phyloP scores from a whole-genome alignment of 306 rosid genomes.

The Medicago truncatula region MtrunA17r5.0-ANR NC_053045.1:61710501-61711000 shows the following conservation, averaged over 20 bases:
- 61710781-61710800: conserved; percentile 39
- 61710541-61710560: conserved; percentile 12
- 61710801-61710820: conserved; percentile 28
- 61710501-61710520: conserved; percentile 21
- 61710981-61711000: conserved; percentile 33
- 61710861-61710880: conserved; percentile 21
- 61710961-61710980: conserved; percentile 19
- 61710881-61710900: conserved; percentile 16
- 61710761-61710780: conserved; percentile 28
- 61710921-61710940: conserved; percentile 15
- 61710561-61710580: conserved; percentile 12
- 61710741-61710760: conserved; percentile 30
- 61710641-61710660: too few relatives aligned
- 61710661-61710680: too few relatives aligned
- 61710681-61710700: too few relatives aligned
- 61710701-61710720: too few relatives aligned
- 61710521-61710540: conserved; percentile 23
- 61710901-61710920: conserved; percentile 4
- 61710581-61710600: too few relatives aligned
- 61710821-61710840: conserved; percentile 11
- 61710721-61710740: too few relatives aligned
- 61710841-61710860: conserved; percentile 9
- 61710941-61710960: conserved; percentile 18
- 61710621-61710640: too few relatives aligned
- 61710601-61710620: too few relatives aligned